phyloP scores from a whole-genome alignment of 345 rosid genomes.

The Boechera divaricarpa region DNA sequence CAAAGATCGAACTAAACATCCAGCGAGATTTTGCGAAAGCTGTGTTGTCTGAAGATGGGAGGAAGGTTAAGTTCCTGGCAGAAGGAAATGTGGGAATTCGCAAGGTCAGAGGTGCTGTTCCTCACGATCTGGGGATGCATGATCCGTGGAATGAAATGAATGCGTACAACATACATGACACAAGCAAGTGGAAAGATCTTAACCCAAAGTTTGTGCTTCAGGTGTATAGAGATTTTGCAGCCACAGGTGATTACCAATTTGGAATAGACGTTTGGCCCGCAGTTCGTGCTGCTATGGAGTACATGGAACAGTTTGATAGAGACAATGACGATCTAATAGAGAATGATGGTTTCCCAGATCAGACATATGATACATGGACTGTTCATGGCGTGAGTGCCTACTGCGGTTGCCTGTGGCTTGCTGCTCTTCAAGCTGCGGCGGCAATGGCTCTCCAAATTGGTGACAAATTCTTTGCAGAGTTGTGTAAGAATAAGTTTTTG shows the following conservation, averaged over 20 bases:
- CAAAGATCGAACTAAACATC: slow-evolving; percentile 89
- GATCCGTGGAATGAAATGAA: slow-evolving; percentile 99
- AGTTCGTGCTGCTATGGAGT: slow-evolving; percentile 97
- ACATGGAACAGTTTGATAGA: slow-evolving; percentile 96
- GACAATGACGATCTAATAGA: slow-evolving; percentile 90
- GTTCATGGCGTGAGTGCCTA: slow-evolving; percentile 97
- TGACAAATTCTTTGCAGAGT: slow-evolving; percentile 85
- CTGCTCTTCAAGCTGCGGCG: slow-evolving; percentile 96
- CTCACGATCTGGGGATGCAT: slow-evolving; percentile 97
- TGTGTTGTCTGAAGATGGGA: slow-evolving; percentile 86
- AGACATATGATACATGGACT: slow-evolving; percentile 97
- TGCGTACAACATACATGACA: slow-evolving; percentile 95
- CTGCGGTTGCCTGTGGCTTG: slow-evolving; percentile 96
- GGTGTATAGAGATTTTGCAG: slow-evolving; percentile 95
- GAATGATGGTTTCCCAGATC: slow-evolving; percentile 98
- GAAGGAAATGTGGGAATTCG: slow-evolving; percentile 94
- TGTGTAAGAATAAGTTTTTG: slow-evolving; percentile 75
- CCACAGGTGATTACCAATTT: slow-evolving; percentile 92
- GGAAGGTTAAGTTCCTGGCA: slow-evolving; percentile 86
- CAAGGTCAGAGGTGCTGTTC: slow-evolving; percentile 95
- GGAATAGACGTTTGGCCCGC: slow-evolving; percentile 99
- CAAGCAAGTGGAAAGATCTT: slow-evolving; percentile 97
- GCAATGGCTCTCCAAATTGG: slow-evolving; percentile 95
- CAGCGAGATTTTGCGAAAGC: slow-evolving; percentile 99
- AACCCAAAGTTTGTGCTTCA: slow-evolving; percentile 97